Conservation (phyloP, 1,284 basidiomycete species). For the Apiotrichum sp. region DNA sequence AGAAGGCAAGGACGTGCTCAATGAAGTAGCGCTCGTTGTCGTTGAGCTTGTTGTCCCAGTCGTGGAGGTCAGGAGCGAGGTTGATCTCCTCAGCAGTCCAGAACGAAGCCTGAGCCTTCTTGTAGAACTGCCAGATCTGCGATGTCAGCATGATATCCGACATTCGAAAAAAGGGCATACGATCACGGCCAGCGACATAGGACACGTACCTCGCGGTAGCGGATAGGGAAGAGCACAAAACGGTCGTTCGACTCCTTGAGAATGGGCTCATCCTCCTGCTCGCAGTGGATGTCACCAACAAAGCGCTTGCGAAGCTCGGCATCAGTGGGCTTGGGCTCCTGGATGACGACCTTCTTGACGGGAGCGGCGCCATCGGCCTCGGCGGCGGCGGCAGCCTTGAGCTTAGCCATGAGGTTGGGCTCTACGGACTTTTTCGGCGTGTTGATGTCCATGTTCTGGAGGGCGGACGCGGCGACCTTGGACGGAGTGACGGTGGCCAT, state of each 20-base stretch:
- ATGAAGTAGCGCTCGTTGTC: conserved; percentile 93
- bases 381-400: conserved; percentile 1
- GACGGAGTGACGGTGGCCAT: conserved; percentile 49
- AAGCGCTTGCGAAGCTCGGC: conserved; percentile 43
- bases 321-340: conserved; percentile 9
- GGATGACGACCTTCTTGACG: conserved; percentile 9
- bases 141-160: no score
- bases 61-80: conserved; percentile 82
- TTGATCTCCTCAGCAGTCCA: conserved; percentile 99
- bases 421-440: conserved; percentile 37
- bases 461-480: conserved; percentile 49
- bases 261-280: conserved; percentile 66
- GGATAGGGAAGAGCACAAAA: conserved; percentile 91
- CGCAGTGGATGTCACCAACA: conserved; percentile 50
- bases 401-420: conserved; percentile 16
- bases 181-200: no score
- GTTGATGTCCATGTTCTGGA: conserved; percentile 49
- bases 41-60: conserved; percentile 91
- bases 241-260: conserved; percentile 60
- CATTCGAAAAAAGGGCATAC: no score
- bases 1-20: conserved; percentile 85
- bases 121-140: conserved; percentile 96
- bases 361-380: no score
- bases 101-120: conserved; percentile 67
- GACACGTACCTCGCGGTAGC: conserved; percentile 54